Evolutionary conservation across 2,329 filamentous ascomycete genomes (phyloP).

Genomic region (Colletotrichum euphorbiae): DNA sequence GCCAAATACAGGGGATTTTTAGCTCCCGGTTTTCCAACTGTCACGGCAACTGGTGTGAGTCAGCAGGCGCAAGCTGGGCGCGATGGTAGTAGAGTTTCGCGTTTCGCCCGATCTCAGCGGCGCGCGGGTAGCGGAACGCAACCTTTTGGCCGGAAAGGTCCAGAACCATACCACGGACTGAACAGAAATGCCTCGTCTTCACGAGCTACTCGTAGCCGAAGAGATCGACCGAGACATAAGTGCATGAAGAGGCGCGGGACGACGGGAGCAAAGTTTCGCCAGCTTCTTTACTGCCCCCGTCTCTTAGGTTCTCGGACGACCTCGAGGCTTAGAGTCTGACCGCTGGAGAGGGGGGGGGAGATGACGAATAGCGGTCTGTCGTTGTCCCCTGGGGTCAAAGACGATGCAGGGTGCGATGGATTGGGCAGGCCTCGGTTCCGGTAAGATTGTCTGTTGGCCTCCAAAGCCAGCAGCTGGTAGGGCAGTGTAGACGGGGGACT

Average conservation of each 20-base stretch:
- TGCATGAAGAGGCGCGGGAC: constrained; percentile 3
- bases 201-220: not conserved
- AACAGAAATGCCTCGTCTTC: not conserved
- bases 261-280: not conserved
- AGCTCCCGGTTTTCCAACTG: constrained; percentile 13
- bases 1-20: constrained; percentile 9
- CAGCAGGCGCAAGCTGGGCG: not conserved
- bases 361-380: constrained; percentile 10
- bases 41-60: constrained; percentile 2
- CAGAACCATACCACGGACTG: not conserved
- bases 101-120: constrained; percentile 11
- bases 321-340: not conserved
- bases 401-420: not conserved
- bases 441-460: constrained; percentile 3
- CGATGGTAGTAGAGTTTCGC: constrained; percentile 11
- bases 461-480: not conserved
- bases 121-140: constrained; percentile 3
- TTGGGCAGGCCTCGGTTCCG: not conserved
- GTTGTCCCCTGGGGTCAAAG: not conserved
- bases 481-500: too few species aligned
- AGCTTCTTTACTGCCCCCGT: not conserved
- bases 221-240: not conserved
- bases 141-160: not conserved
- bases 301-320: not conserved
- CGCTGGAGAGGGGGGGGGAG: not conserved